phyloP scores from a whole-genome alignment of 2,329 filamentous ascomycete species.

The Monilinia vaccinii-corymbosi region DNA sequence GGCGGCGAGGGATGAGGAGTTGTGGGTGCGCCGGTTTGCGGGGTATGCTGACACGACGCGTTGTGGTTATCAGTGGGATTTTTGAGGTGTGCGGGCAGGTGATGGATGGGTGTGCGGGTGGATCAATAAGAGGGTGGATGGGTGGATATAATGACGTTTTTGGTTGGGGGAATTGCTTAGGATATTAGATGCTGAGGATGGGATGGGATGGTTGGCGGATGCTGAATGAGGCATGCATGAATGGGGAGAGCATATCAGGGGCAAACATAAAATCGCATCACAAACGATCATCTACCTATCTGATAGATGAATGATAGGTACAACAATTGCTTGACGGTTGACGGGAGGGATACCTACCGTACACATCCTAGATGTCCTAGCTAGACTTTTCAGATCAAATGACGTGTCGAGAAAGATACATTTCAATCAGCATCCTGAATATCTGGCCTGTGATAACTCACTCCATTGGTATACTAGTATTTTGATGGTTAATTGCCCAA shows the following conservation, averaged over 20 bases:
- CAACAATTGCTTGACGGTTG: not conserved
- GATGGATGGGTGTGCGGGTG: not conserved
- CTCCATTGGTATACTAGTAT: too few relatives aligned
- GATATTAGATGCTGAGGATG: not conserved
- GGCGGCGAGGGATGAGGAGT: not conserved
- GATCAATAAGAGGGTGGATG: too few relatives aligned
- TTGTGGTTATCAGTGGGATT: not conserved
- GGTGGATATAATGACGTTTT: too few relatives aligned
- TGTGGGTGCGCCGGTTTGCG: not conserved
- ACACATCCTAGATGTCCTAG: too few relatives aligned
- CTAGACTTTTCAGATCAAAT: not conserved
- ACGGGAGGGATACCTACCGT: too few relatives aligned
- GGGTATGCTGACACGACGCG: not conserved
- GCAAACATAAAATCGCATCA: not conserved
- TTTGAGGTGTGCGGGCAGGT: not conserved
- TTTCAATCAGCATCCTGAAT: not conserved
- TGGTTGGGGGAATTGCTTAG: too few relatives aligned
- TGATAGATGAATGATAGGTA: not conserved
- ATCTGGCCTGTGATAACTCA: not conserved
- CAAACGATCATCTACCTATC: not conserved
- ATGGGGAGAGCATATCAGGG: not conserved
- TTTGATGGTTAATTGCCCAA: too few relatives aligned
- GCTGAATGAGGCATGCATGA: not conserved
- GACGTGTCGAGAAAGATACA: not conserved
- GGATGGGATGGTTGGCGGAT: not conserved